Evolutionary conservation across 805 yeast species (phyloP), one percentile per base, ranked within the genome.

Genomic region (Spathaspora sp.): DNA sequence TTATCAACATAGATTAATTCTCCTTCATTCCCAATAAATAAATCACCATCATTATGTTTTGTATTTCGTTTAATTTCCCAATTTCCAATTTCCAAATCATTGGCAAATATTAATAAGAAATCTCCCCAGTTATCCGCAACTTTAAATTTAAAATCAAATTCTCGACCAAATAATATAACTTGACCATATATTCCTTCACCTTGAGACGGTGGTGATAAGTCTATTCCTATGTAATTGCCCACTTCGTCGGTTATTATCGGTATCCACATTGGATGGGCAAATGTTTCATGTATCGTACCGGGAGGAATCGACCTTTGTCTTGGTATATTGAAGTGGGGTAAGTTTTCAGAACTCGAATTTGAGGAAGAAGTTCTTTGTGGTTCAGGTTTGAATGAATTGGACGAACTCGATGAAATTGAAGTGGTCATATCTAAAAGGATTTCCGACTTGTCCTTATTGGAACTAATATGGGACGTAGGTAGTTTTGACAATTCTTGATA

Each of bases 181-280:
- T 93, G 99, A 39, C 98, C 99, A 80, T 87, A 83, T 52, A 75
- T 77, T 1, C 73, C 75, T 0, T 52, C 42, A 44, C 97, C 97
- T 26, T 72, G 70, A 9, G 85, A 79, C 7, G 90, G 97, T 0
- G 75, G 73, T 9, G 75, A 66, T 53, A 93, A 77, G 70, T 93
- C 99, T 14, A 94, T 75, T 49, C 91, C 99, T 56, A 93, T 85
- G 67, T 91, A 92, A 71, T 93, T 93, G 45, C 99, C 99, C 19
- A 83, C 86, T 49, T 81, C 83, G 66, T 93, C 99, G 47, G 93
- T 89, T 39, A 89, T 82, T 49, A 93, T 68, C 2, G 99, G 98
- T 53, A 93, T 83, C 99, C 99, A 93, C 60, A 80, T 82, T 3
- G 89, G 83, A 66, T 89, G 89, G n/a, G 97, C 93, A 68, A 90